phyloP scores from a whole-genome alignment of 345 rosid species.

The Citrus sp. region DNA sequence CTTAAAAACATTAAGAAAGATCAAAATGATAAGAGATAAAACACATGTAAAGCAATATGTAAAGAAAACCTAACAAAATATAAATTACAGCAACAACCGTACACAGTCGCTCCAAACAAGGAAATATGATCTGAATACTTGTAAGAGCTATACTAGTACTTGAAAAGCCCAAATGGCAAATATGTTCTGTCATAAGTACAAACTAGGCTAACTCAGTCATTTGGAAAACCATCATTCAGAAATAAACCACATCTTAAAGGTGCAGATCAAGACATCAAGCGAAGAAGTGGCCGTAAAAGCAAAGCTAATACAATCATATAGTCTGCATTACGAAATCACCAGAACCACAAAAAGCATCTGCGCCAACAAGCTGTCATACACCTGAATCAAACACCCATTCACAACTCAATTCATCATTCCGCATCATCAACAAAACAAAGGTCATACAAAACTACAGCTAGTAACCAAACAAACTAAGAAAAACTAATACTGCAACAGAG shows the following conservation, averaged over 20 bases:
- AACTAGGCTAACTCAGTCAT: conserved; percentile 50
- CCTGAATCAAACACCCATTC: conserved; percentile 90
- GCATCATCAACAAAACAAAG: conserved; percentile 29
- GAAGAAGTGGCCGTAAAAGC: conserved; percentile 55
- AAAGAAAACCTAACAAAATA: conserved; percentile 8
- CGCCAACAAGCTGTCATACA: conserved; percentile 85
- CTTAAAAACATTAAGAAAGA: background rate
- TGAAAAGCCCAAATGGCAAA: conserved; percentile 30
- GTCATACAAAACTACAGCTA: conserved; percentile 14
- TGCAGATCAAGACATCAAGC: conserved; percentile 38
- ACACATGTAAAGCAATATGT: conserved; percentile 1
- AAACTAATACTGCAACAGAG: background rate
- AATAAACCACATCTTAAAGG: conserved; percentile 52
- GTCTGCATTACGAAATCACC: conserved; percentile 84
- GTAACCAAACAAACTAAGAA: background rate
- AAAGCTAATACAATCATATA: conserved; percentile 68
- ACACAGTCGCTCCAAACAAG: background rate
- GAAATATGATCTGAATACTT: background rate
- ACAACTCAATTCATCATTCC: conserved; percentile 69
- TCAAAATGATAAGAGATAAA: background rate
- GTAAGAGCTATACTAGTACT: conserved; percentile 26
- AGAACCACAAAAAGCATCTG: conserved; percentile 93
- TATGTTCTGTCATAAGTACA: conserved; percentile 30
- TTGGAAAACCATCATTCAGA: conserved; percentile 50
- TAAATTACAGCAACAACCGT: conserved; percentile 4